These are phyloP conservation scores for Peronospora belbahrii DNA, from an alignment of 352 stramenopile species.

Conservation along the genomic window DNA sequence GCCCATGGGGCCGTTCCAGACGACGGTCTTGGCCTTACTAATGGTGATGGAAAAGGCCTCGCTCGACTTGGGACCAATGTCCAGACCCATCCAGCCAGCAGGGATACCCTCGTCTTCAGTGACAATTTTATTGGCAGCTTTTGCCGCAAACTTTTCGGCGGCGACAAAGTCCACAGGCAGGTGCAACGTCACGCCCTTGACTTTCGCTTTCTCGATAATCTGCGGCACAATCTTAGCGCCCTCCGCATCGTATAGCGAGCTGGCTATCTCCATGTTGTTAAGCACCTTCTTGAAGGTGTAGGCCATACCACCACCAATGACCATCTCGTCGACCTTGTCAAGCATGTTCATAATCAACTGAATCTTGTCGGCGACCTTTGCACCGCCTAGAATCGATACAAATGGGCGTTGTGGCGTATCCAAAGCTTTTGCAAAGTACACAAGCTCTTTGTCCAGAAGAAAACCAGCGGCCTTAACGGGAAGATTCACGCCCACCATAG, in stretches of 20 bases:
- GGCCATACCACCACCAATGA: conserved; percentile 99
- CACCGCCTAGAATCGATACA: conserved; percentile 97
- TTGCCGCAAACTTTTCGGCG: conserved; percentile 94
- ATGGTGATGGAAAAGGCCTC: conserved; percentile 78
- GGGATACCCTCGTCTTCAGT: conserved; percentile 90
- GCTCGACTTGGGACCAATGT: conserved; percentile 94
- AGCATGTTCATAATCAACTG: conserved; percentile 99
- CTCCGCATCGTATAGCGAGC: conserved; percentile 89
- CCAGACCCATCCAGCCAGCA: conserved; percentile 95
- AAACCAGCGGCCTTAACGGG: conserved; percentile 90
- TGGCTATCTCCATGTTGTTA: conserved; percentile 93
- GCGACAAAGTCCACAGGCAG: conserved; percentile 97
- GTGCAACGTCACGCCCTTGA: conserved; percentile 96
- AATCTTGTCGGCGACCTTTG: conserved; percentile 99
- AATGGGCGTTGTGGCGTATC: conserved; percentile 94
- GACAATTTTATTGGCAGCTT: conserved; percentile 89
- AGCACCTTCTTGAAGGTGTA: conserved; percentile 99
- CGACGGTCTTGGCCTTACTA: conserved; percentile 89
- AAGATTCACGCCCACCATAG: conserved; percentile 94
- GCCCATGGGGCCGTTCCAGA: conserved; percentile 99
- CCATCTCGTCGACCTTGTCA: conserved; percentile 98
- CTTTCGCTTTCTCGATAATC: conserved; percentile 96
- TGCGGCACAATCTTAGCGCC: conserved; percentile 79
- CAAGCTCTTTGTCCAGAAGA: conserved; percentile 98
- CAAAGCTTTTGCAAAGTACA: conserved; percentile 99